A percentile compares a stretch with the other conserved stretches of the same genome.
phyloP scores from a whole-genome alignment of 2,329 filamentous ascomycete species.

The Aspergillus pseudotamarii region DNA sequence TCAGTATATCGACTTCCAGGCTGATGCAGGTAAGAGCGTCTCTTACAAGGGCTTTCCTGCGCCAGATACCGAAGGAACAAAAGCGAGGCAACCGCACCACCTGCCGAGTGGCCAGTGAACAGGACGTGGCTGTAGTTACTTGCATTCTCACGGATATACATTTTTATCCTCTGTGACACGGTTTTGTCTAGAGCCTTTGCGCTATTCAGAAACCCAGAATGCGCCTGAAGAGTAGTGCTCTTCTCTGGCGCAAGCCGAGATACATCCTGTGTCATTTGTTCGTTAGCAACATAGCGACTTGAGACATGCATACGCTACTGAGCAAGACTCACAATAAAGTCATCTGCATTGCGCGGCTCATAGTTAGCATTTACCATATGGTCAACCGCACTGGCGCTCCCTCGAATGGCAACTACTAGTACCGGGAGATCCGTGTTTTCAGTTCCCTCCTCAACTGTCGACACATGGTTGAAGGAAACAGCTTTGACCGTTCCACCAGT shows the following conservation, averaged over 20 bases:
- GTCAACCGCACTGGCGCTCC: slow-evolving; percentile 4
- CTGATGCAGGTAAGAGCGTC: neutral
- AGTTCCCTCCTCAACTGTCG: neutral
- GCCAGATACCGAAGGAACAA: slow-evolving; percentile 6
- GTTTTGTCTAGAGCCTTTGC: neutral
- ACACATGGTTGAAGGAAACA: neutral
- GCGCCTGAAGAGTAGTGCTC: neutral
- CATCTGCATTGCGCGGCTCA: slow-evolving; percentile 1
- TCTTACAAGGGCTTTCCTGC: neutral
- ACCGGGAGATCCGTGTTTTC: neutral
- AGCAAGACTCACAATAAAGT: slow-evolving; percentile 3
- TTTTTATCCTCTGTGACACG: neutral
- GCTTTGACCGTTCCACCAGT: neutral
- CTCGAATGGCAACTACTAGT: slow-evolving; percentile 8
- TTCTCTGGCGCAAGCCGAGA: neutral
- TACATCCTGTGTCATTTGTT: neutral
- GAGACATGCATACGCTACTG: neutral
- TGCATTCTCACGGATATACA: neutral
- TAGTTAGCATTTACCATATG: slow-evolving; percentile 11
- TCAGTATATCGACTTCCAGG: neutral
- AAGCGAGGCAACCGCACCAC: slow-evolving; percentile 10
- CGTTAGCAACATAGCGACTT: neutral
- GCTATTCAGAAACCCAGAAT: neutral
- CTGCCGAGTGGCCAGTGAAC: slow-evolving; percentile 8
- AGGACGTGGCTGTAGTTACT: neutral